phyloP scores from a whole-genome alignment of 306 rosid genomes.

The Cucumis hystrix region DNA sequence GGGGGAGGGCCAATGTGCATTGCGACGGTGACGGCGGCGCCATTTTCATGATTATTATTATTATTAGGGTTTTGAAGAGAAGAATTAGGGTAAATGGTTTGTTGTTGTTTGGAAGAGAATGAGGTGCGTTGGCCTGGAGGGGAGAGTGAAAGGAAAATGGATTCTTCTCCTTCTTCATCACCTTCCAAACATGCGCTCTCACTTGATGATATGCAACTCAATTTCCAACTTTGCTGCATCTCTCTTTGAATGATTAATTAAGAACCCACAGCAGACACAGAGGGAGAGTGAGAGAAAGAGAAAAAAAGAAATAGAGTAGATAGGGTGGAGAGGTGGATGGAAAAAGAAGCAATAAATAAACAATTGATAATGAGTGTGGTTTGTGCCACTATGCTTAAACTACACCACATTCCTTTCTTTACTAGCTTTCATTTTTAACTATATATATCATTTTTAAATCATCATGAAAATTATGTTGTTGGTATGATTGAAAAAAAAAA shows the following conservation, averaged over 20 bases:
- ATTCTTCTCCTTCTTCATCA: constrained; percentile 33
- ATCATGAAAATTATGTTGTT: no score
- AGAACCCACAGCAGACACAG: background rate
- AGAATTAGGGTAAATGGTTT: background rate
- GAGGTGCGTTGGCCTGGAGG: constrained; percentile 49
- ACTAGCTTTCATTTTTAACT: no score
- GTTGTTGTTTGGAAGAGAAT: background rate
- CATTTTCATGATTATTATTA: background rate
- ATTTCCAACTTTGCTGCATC: constrained; percentile 27
- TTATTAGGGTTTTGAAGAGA: constrained; percentile 16
- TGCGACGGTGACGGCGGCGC: constrained; percentile 59
- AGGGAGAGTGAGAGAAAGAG: background rate
- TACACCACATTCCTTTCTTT: no score
- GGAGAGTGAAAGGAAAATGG: constrained; percentile 64
- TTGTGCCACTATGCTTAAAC: no score
- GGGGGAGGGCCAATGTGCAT: constrained; percentile 64
- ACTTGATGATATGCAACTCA: constrained; percentile 27
- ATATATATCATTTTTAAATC: no score
- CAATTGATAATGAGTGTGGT: background rate
- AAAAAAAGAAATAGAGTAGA: constrained; percentile 26
- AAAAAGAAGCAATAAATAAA: constrained; percentile 20
- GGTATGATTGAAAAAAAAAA: no score
- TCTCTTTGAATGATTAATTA: background rate
- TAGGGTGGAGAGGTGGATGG: constrained; percentile 22
- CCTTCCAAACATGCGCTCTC: constrained; percentile 15